Conservation (phyloP, 164 flowering plant species). For the Vitis rupestris region DNA sequence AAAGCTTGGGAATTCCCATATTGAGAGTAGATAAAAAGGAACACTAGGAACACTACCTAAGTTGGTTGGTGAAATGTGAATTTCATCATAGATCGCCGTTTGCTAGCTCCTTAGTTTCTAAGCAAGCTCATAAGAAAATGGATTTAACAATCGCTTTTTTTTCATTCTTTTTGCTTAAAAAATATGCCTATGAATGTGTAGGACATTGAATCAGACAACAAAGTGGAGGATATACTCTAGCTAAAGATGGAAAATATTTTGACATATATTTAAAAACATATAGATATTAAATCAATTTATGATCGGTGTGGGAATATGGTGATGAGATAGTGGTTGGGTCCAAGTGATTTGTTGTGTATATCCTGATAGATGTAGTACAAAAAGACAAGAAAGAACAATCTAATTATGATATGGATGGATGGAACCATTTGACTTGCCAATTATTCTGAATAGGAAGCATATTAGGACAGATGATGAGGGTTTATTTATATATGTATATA, state of each 20-base stretch:
- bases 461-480: not conserved
- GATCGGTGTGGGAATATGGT: too few relatives aligned
- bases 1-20: conserved; percentile 7
- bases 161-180: not conserved
- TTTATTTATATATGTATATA: not conserved
- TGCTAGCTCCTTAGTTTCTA: conserved; percentile 21
- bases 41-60: not conserved
- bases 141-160: not conserved
- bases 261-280: not conserved
- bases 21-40: not conserved
- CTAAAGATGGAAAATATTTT: not conserved
- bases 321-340: not conserved
- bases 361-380: not conserved
- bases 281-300: not conserved
- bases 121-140: conserved; percentile 24
- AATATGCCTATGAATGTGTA: not conserved
- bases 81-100: conserved; percentile 18
- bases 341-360: not conserved
- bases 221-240: not conserved
- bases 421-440: not conserved
- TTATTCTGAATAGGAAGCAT: not conserved
- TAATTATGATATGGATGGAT: not conserved
- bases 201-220: not conserved
- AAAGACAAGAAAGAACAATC: not conserved
- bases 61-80: conserved; percentile 51